Base-by-base conservation (phyloP, 257 asterid species). In the Schizonepeta tenuifolia region DNA sequence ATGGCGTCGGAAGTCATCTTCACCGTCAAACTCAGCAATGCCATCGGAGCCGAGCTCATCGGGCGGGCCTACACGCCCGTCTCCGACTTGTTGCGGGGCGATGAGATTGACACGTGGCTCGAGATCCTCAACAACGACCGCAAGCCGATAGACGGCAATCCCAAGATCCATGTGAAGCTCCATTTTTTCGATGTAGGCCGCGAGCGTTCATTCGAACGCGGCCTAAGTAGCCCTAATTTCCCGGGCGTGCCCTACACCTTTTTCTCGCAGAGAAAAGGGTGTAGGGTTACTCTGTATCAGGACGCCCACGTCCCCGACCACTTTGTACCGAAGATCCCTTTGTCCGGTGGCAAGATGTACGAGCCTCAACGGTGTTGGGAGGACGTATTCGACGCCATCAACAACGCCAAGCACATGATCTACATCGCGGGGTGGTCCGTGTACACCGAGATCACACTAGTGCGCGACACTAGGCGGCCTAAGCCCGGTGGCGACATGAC, bases 341-440 rank as follows among this genome's bases (percentile, higher is more conserved):
- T 89, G 3, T 59, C 83, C 1, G 96, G 93, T 2, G 96, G 96
- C 0, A 76, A 57, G 33, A 65, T 47, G 38, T 89, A 89, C 64
- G 78, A 86, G 82, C 91, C 92, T 0, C 85, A 85, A 61, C 83
- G 93, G 0, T 89, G 93, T 46, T 89, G 96, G 96, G 93, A 87
- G 56, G 93, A 87, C 38, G 75, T 89, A 8, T 89, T 89, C 35
- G 91, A 87, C 1, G 87, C 88, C 1, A 85, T 89, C 9, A 50
- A 57, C 7, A 80, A 84, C 0, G 89, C 96, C 3, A 78, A 82
- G 60, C 93, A 89, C 62, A 28, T 89, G 69, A 78, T 89, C 26
- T 89, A 89, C 77, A 83, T 89, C 28, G 73, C 96, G 0, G 96
- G 96, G 4, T 89, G 96, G 96, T 89, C 96, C 0, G 91, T 89